phyloP scores from a whole-genome alignment of 495 filamentous ascomycete genomes.

The Rusavskia elegans region DNA sequence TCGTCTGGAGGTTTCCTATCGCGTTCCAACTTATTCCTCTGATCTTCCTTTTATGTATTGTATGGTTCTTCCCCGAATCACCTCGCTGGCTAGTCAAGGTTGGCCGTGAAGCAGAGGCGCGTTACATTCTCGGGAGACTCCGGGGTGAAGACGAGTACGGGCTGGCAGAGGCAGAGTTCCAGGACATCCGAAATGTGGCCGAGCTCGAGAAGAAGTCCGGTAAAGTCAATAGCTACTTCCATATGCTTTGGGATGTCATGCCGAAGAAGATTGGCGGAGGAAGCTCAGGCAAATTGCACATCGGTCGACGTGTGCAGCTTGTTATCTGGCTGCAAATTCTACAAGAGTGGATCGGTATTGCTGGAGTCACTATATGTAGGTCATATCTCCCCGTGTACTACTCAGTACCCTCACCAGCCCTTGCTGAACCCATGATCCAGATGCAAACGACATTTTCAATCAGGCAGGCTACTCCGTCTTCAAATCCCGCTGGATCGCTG shows the following conservation, averaged over 20 bases:
- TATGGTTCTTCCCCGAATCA: slow-evolving; percentile 40
- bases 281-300: slow-evolving; percentile 15
- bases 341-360: slow-evolving; percentile 11
- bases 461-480: background rate
- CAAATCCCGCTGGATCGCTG: slow-evolving; percentile 14
- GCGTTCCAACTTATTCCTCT: slow-evolving; percentile 40
- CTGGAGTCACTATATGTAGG: slow-evolving; percentile 1
- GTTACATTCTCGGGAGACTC: slow-evolving; percentile 39
- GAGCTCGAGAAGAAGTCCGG: slow-evolving; percentile 13
- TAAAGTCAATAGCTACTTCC: slow-evolving; percentile 12
- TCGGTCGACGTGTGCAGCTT: slow-evolving; percentile 18
- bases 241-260: slow-evolving; percentile 17
- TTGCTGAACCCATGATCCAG: background rate
- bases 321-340: slow-evolving; percentile 20
- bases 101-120: slow-evolving; percentile 18
- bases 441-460: slow-evolving; percentile 20
- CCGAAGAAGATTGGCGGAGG: slow-evolving; percentile 1
- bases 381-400: background rate
- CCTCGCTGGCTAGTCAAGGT: slow-evolving; percentile 28
- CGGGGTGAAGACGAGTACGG: slow-evolving; percentile 22
- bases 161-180: slow-evolving; percentile 12
- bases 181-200: slow-evolving; percentile 17
- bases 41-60: slow-evolving; percentile 27
- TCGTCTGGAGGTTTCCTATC: slow-evolving; percentile 34
- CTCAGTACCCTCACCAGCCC: background rate